Evolutionary conservation across 768 basidiomycete genomes (phyloP), one percentile per base, ranked within the genome.

Genomic region (Agaricus subrufescens): DNA sequence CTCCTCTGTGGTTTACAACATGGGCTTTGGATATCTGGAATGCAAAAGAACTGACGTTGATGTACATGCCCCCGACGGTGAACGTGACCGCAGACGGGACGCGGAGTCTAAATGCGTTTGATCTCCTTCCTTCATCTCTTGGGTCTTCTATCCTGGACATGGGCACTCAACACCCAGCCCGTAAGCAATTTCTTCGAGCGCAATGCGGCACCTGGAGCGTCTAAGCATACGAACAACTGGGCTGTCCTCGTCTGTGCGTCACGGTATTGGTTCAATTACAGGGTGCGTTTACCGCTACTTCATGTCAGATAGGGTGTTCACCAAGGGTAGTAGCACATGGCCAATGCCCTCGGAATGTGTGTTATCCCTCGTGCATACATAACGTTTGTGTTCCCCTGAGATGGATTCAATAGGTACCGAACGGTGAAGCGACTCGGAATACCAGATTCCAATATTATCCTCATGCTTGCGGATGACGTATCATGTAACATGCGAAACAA

Each of bases 391-490:
- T 2, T 12, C 7, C 26, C 15, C 55, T 31, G 19, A 57, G 40
- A 46, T 29, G 10, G 9, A 10, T 10, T 15, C 51, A 15, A 40
- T 60, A 94, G 93, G 92, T 98, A 98, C 67, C 91, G 97, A 56
- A 98, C 96, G 1, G 94, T 99, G 53, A 98, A 99, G 68, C 87
- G 95, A 6, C 83, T 99, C 9, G 97, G 97, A 12, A 97, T 99
- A 57, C 96, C 97, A 19, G 97, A 99, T 74, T 94, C 92, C 10
- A 95, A 98, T 63, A 98, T 99, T 68, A 96, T 99, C 70, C 86
- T 99, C 52, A 98, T 98, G 97, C 82, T 99, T 50, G 92, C 96
- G 5, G 97, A 99, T 68, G 97, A 98, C 67, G 91, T 83, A 1
- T 91, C 96, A 0, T 99, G 97, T 66, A 97, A 98, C 66, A 65